Evolutionary conservation across 768 basidiomycete species (phyloP).

Genomic region (Chlorophyllum brunneum): DNA sequence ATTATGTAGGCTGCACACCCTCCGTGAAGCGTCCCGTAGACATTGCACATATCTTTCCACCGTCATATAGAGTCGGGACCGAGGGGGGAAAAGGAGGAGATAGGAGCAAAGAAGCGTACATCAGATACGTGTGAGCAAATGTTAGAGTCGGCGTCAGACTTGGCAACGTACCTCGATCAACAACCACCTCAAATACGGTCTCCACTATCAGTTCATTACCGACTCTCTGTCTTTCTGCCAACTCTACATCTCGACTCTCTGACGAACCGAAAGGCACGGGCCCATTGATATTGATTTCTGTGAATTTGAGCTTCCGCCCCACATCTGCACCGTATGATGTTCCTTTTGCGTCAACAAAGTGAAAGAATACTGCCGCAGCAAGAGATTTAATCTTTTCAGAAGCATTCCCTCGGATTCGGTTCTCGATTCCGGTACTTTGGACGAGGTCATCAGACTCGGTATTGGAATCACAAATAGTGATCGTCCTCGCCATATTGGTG

Average conservation of each 20-base stretch:
- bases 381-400: conserved; percentile 33
- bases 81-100: not conserved
- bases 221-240: conserved; percentile 3
- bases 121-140: not conserved
- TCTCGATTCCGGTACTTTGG: conserved; percentile 14
- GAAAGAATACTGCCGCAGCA: conserved; percentile 27
- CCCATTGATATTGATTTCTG: conserved; percentile 33
- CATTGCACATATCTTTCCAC: conserved; percentile 52
- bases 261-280: not conserved
- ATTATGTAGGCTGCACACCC: conserved; percentile 54
- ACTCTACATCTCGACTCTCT: not conserved
- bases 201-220: conserved; percentile 20
- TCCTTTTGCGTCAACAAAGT: conserved; percentile 32
- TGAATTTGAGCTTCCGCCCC: conserved; percentile 32
- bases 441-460: not conserved
- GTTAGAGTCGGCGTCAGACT: not conserved
- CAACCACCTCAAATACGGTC: conserved; percentile 35
- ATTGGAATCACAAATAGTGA: not conserved
- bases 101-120: not conserved
- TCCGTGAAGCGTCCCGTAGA: conserved; percentile 46
- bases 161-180: conserved; percentile 29
- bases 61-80: not conserved
- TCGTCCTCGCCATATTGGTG: not conserved
- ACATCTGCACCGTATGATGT: conserved; percentile 34
- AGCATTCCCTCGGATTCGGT: conserved; percentile 37